Evolutionary conservation across 2,329 filamentous ascomycete genomes (phyloP), one percentile per base, ranked within the genome.

Genomic region (Trichoderma aggressivum): DNA sequence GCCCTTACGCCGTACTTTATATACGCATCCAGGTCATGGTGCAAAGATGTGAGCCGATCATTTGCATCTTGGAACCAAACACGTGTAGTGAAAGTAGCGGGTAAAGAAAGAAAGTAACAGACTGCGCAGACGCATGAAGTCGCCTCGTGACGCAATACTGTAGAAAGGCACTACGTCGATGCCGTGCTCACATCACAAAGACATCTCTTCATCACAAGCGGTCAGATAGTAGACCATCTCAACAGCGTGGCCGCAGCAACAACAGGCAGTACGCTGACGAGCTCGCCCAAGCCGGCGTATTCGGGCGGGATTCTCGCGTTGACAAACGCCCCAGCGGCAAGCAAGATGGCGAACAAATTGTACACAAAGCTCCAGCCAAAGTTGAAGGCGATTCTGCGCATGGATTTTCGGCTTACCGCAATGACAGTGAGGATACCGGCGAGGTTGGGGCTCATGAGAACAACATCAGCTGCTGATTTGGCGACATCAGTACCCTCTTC

Each of bases 241-340:
- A 88, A 75, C 71, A 82, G 80, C 74, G 88, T 81, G 0, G 89
- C 89, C 56, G 86, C 85, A 7, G 83, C 76, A 74, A 93, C 86
- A 3, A 94, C 91, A 0, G 92, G 92, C 77, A 92, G 71, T 0
- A 94, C 89, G 75, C 92, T 94, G 0, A 93, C 90, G 36, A 94
- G 77, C 81, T 94, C 92, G 0, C 92, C 92, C 10, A 94, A 75
- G 0, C 90, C 91, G 0, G 91, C 91, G 83, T 86, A 93, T 73
- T 85, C 81, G 0, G 90, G 90, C 18, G 87, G 86, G 47, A 87
- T 85, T 7, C 84, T 79, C 10, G 77, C 81, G 7, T 79, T 75
- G 2, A 90, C 88, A 77, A 92, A 90, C 0, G 87, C 90, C 0
- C 92, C 92, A 0, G 87, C 85, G 1, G 88, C 91, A 0, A 94